Evolutionary conservation across 495 filamentous ascomycete species (phyloP).

Genomic region (Hypomontagnella monticulosa): DNA sequence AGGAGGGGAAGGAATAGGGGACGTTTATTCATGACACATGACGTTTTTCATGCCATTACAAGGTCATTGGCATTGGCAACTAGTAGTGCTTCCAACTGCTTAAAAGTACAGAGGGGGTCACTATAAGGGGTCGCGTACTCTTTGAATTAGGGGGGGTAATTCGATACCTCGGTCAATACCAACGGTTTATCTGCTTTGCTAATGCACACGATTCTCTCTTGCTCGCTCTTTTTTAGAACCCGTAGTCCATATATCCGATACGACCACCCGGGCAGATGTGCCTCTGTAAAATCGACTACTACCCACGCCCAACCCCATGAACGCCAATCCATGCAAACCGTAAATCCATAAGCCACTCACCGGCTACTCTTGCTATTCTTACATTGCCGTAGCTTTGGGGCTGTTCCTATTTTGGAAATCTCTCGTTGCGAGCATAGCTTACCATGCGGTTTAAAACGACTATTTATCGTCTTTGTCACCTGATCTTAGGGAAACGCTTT

Average conservation of each 20-base stretch:
- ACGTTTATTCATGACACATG: constrained; percentile 22
- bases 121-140: constrained; percentile 8
- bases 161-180: constrained; percentile 14
- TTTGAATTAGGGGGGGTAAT: constrained; percentile 5
- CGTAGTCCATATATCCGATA: background rate
- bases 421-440: too few species aligned
- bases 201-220: constrained; percentile 12
- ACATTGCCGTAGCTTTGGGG: constrained; percentile 1
- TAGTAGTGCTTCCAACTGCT: constrained; percentile 9
- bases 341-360: constrained; percentile 15
- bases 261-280: background rate
- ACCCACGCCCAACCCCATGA: constrained; percentile 5
- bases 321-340: constrained; percentile 34
- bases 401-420: background rate
- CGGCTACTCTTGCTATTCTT: constrained; percentile 2
- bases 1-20: background rate
- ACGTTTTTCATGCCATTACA: constrained; percentile 14
- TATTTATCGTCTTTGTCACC: constrained; percentile 2
- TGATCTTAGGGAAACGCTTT: constrained; percentile 53
- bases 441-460: too few species aligned
- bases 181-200: constrained; percentile 6
- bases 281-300: background rate
- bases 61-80: background rate
- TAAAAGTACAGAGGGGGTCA: background rate
- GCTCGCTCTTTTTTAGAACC: background rate